Conservation (phyloP, 148 eudicot genomes). For the Camellia japonica region DNA sequence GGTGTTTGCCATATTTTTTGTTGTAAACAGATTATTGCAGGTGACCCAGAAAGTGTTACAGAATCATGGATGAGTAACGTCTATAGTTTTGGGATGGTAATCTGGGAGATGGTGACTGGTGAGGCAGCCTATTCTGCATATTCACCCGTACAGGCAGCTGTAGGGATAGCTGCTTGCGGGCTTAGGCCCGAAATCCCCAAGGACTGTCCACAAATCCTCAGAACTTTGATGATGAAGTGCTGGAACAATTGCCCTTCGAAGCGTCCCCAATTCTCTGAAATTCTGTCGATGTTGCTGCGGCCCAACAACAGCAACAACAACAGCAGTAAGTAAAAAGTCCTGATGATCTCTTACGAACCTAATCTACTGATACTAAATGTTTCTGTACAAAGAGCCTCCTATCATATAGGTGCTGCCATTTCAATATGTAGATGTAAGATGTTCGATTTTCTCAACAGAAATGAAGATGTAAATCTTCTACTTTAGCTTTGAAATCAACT, state of each 20-base stretch:
- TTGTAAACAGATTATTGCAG: constrained; percentile 72
- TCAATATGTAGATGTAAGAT: constrained; percentile 25
- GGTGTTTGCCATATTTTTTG: constrained; percentile 12
- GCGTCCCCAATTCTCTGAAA: constrained; percentile 77
- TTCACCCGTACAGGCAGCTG: constrained; percentile 98
- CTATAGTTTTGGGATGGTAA: constrained; percentile 84
- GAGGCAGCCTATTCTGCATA: constrained; percentile 85
- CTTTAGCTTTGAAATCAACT: constrained; percentile 1
- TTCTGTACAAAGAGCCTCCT: constrained; percentile 17
- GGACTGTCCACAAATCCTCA: constrained; percentile 72
- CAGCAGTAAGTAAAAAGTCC: constrained; percentile 36
- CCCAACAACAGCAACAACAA: constrained; percentile 39
- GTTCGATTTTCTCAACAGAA: constrained; percentile 20
- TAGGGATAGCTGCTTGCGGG: constrained; percentile 96
- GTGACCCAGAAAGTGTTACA: constrained; percentile 79
- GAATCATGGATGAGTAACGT: constrained; percentile 97
- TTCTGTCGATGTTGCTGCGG: constrained; percentile 47
- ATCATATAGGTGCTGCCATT: constrained; percentile 20
- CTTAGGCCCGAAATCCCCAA: constrained; percentile 96
- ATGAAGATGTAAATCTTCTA: constrained; percentile 24
- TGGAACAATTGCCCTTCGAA: constrained; percentile 85
- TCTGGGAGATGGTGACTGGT: constrained; percentile 91
- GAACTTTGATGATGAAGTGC: constrained; percentile 68
- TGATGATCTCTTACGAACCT: neutral
- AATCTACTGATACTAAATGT: neutral